Evolutionary conservation across 495 filamentous ascomycete species (phyloP).

Genomic region (Penicillium salamii): DNA sequence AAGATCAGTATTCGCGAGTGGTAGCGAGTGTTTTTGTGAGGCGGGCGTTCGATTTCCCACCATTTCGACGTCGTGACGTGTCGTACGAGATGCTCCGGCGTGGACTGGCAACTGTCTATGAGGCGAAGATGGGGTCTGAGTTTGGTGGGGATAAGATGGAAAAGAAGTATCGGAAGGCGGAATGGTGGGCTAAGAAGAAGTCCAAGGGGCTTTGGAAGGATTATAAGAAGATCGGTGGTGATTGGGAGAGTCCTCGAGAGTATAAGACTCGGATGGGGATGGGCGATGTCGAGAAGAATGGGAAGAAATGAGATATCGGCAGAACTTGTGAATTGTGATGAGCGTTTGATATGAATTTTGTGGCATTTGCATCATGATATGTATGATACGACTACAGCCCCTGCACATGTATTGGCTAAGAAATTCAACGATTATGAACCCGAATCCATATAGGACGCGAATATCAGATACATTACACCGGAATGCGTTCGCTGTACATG

Average conservation of each 20-base stretch:
- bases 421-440: neutral
- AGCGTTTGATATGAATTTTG: neutral
- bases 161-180: conserved; percentile 65
- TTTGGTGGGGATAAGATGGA: conserved; percentile 69
- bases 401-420: conserved; percentile 1
- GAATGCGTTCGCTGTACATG: conserved; percentile 16
- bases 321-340: neutral
- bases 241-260: conserved; percentile 73
- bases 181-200: conserved; percentile 65
- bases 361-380: conserved; percentile 9
- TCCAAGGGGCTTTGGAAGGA: conserved; percentile 78
- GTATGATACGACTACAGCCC: conserved; percentile 8
- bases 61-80: conserved; percentile 68
- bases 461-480: conserved; percentile 17
- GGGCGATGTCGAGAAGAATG: conserved; percentile 38
- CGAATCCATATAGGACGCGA: neutral
- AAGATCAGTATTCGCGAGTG: conserved; percentile 89
- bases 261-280: conserved; percentile 71
- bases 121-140: conserved; percentile 82
- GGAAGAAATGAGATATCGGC: conserved; percentile 23
- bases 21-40: conserved; percentile 84
- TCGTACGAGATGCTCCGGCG: conserved; percentile 82
- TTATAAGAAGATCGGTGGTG: conserved; percentile 33
- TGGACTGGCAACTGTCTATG: conserved; percentile 86
- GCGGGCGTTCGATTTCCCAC: conserved; percentile 52